Evolutionary conservation across 2,329 filamentous ascomycete species (phyloP), one percentile per base, ranked within the genome.

Genomic region (Cordyceps javanica): DNA sequence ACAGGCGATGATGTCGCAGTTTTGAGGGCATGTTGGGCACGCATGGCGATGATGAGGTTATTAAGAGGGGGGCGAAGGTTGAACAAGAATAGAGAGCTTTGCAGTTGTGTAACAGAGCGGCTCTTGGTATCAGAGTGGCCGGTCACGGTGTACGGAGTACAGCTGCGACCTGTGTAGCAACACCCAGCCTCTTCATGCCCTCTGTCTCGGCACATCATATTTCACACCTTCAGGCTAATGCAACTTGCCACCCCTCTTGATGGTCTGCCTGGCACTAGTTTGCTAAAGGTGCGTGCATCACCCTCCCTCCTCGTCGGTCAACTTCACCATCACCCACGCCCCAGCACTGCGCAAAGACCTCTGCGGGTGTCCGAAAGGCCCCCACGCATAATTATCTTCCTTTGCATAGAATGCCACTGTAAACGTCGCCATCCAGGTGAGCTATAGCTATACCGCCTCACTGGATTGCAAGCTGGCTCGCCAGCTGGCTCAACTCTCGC

Each of bases 291-390:
- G n/a, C n/a, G n/a, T n/a, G n/a, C n/a, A n/a, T n/a, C n/a, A n/a
- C n/a, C n/a, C n/a, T n/a, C n/a, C 42, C 39, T 55, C 53, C 44
- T 38, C 21, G 39, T 34, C 34, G 19, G 44, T 38, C 42, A 45
- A 46, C 28, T 44, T 42, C 39, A 45, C 32, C 44, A 38, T 44
- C 32, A 48, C 52, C 26, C 41, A 48, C 42, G 36, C 53, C 53
- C 44, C 32, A n/a, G 44, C 34, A 56, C 49, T 56, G 30, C 53
- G 30, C 53, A 56, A 48, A 49, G 25, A 10, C 44, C 34, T 36
- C 25, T 56, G 53, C 34, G n/a, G 23, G 23, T 23, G 44, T 41
- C 44, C 53, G 23, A 41, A 10, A 48, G 21, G 32, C 41, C 44
- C 44, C 25, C n/a, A 25, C 34, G 30, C 41, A 26, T 44, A n/a